A percentile compares a stretch with the other conserved stretches of the same genome.
Conservation (phyloP, 2,329 filamentous ascomycete genomes). For the Fusarium cyanostomum region DNA sequence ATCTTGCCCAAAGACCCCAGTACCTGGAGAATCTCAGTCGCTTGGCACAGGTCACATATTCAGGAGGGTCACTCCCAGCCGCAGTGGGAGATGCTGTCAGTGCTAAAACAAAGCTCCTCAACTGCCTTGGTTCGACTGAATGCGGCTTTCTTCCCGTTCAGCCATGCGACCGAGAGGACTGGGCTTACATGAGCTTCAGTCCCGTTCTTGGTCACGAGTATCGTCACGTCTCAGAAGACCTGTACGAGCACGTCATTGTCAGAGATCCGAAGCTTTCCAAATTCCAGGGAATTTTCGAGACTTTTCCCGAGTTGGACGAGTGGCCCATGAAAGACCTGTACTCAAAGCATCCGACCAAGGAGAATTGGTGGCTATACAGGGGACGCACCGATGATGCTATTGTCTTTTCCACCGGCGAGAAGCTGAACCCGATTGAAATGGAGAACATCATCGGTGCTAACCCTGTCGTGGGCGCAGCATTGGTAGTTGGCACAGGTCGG, state of each 20-base stretch:
- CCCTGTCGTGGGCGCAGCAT: slow-evolving; percentile 41
- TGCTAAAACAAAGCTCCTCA: slow-evolving; percentile 39
- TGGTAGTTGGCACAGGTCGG: slow-evolving; percentile 48
- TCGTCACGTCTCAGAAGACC: slow-evolving; percentile 26
- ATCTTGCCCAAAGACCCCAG: slow-evolving; percentile 29
- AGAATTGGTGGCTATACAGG: slow-evolving; percentile 48
- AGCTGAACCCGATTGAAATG: slow-evolving; percentile 53
- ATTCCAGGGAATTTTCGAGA: slow-evolving; percentile 52
- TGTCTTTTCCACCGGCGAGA: slow-evolving; percentile 54
- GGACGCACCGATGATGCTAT: slow-evolving; percentile 54
- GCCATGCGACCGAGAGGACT: slow-evolving; percentile 41
- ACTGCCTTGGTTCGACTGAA: slow-evolving; percentile 47
- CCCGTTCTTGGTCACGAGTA: slow-evolving; percentile 32
- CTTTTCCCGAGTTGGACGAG: slow-evolving; percentile 53
- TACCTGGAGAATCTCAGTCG: slow-evolving; percentile 26
- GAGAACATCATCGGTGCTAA: slow-evolving; percentile 47
- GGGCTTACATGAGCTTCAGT: slow-evolving; percentile 45
- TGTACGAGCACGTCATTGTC: slow-evolving; percentile 49
- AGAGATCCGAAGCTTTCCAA: slow-evolving; percentile 36
- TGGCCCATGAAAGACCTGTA: slow-evolving; percentile 58
- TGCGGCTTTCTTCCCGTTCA: slow-evolving; percentile 30
- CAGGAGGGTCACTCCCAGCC: slow-evolving; percentile 44
- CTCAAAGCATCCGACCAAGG: slow-evolving; percentile 47
- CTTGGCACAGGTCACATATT: slow-evolving; percentile 39
- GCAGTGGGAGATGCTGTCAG: slow-evolving; percentile 44